phyloP scores from a whole-genome alignment of 139 green algal species.

The Parachlorella kessleri region DNA sequence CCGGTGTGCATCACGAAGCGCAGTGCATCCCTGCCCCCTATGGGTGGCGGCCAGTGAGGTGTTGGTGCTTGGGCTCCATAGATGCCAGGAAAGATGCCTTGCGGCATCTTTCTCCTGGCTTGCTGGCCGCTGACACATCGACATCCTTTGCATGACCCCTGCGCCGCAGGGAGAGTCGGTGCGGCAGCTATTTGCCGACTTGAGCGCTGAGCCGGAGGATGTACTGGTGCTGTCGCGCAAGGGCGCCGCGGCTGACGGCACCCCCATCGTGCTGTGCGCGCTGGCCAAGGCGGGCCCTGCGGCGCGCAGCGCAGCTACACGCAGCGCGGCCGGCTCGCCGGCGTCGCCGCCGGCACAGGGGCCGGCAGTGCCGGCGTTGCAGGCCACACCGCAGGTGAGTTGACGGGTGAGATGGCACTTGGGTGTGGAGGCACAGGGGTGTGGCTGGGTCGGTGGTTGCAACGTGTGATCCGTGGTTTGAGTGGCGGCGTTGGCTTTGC shows the following conservation, averaged over 20 bases:
- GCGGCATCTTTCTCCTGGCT: no score
- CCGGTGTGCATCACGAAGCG: no score
- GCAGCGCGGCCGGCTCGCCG: not conserved
- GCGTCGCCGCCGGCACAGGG: not conserved
- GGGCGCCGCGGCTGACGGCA: not conserved
- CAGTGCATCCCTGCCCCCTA: no score
- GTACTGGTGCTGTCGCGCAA: not conserved
- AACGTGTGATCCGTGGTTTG: no score
- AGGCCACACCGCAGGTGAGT: not conserved
- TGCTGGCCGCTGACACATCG: no score
- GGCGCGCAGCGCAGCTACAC: not conserved
- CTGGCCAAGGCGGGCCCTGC: constrained; percentile 2
- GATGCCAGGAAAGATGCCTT: no score
- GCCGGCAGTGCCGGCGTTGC: not conserved
- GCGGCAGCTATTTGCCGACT: constrained; percentile 1
- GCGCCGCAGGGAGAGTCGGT: not conserved
- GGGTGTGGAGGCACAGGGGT: not conserved
- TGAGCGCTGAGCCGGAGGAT: constrained; percentile 7
- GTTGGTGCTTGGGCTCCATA: no score
- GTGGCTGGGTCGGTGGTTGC: no score
- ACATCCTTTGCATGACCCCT: no score
- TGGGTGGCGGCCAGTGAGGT: no score
- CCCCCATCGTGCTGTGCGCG: not conserved
- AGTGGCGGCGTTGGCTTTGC: not conserved
- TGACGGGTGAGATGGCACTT: no score